A percentile compares a stretch with the other conserved stretches of the same genome.
Evolutionary conservation across 805 yeast species (phyloP).

Genomic region (Isabelozyma rhagii): DNA sequence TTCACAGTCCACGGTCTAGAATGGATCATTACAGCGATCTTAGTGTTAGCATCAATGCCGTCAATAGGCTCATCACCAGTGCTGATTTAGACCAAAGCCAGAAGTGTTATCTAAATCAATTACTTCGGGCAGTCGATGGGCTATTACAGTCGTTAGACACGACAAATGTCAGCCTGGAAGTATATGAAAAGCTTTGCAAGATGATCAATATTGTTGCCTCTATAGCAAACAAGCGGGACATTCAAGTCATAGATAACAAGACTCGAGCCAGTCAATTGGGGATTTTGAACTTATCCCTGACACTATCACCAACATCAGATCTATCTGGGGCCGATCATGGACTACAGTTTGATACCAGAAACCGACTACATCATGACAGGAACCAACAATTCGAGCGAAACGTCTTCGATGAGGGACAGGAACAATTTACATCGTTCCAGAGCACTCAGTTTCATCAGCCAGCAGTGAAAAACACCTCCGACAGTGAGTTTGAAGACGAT

Average conservation of each 20-base stretch:
- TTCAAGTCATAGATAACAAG: not conserved
- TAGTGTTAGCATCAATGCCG: not conserved
- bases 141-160: constrained; percentile 8
- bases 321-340: too few relatives aligned
- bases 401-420: too few relatives aligned
- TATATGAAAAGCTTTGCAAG: constrained; percentile 3
- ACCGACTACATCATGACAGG: too few relatives aligned
- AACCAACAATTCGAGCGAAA: too few relatives aligned
- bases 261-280: constrained; percentile 3
- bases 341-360: too few relatives aligned
- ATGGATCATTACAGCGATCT: not conserved
- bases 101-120: constrained; percentile 6
- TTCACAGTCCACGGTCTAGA: not conserved
- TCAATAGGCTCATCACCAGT: not conserved
- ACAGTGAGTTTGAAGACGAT: constrained; percentile 13
- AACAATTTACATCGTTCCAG: too few relatives aligned
- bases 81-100: constrained; percentile 2
- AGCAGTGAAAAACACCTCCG: constrained; percentile 1
- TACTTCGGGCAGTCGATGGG: constrained; percentile 4
- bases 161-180: constrained; percentile 5
- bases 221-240: not conserved
- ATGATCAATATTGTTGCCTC: constrained; percentile 2
- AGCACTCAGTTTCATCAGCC: constrained; percentile 2
- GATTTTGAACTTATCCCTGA: constrained; percentile 9
- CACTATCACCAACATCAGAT: constrained; percentile 7